Conservation (phyloP, 352 stramenopile species). For the Pythium folliculosum region DNA sequence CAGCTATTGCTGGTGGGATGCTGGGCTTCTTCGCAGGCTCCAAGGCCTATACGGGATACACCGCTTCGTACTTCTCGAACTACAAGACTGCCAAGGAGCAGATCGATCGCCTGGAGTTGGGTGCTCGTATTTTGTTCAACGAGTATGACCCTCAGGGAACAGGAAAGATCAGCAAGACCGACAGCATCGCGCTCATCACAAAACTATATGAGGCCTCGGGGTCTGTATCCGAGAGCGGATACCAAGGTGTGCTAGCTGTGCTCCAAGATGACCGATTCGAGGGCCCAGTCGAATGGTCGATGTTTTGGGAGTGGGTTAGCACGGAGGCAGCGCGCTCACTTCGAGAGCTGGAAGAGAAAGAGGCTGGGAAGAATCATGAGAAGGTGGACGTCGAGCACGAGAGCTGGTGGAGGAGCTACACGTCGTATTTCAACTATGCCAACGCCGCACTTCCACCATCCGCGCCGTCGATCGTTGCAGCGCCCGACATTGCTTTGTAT, state of each 20-base stretch:
- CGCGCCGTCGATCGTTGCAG: conserved; percentile 2
- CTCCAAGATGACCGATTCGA: conserved; percentile 63
- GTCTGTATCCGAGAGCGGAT: conserved; percentile 63
- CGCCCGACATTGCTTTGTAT: conserved; percentile 35
- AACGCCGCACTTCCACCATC: conserved; percentile 21
- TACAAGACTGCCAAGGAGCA: conserved; percentile 82
- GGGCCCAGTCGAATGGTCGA: conserved; percentile 72
- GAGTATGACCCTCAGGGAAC: conserved; percentile 70
- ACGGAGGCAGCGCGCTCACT: conserved; percentile 71
- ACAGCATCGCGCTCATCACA: conserved; percentile 75
- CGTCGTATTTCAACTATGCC: conserved; percentile 40
- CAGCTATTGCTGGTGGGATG: conserved; percentile 81
- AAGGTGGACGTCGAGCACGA: conserved; percentile 41
- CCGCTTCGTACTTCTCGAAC: conserved; percentile 69
- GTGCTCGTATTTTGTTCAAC: conserved; percentile 81
- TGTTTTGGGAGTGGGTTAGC: conserved; percentile 90
- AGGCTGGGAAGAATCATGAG: conserved; percentile 45
- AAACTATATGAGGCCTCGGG: conserved; percentile 78
- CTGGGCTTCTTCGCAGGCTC: conserved; percentile 83
- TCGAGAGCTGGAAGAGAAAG: conserved; percentile 60
- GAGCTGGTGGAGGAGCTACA: conserved; percentile 76
- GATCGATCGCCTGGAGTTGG: conserved; percentile 82
- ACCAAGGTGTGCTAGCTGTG: conserved; percentile 57
- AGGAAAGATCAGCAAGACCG: conserved; percentile 65
- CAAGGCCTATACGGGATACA: conserved; percentile 77